Percentiles rank a stretch among this genome's conserved stretches.
Conservation (phyloP, 2,329 filamentous ascomycete genomes). For the Calonectria hongkongensis region DNA sequence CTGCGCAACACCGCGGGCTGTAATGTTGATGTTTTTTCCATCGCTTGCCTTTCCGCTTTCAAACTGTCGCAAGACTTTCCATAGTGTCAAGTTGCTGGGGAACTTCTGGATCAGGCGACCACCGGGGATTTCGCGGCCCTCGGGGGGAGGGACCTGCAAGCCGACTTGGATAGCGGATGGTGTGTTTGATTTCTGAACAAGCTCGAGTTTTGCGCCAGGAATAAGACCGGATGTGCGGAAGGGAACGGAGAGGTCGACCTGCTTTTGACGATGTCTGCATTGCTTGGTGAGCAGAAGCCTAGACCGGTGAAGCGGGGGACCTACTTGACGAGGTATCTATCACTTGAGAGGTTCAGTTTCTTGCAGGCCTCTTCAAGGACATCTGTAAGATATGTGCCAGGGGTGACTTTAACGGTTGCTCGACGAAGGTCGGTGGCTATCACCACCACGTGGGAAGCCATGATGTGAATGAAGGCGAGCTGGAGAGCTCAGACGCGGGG, state of each 20-base stretch:
- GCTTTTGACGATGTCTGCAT: conserved; percentile 86
- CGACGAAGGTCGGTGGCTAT: conserved; percentile 87
- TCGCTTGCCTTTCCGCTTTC: conserved; percentile 83
- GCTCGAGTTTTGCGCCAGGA: conserved; percentile 92
- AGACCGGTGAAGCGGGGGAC: conserved; percentile 39
- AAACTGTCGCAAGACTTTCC: conserved; percentile 92
- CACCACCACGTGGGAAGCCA: conserved; percentile 93
- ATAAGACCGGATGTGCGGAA: conserved; percentile 88
- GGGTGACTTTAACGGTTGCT: conserved; percentile 87
- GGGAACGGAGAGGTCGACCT: conserved; percentile 88
- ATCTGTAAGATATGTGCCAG: conserved; percentile 87
- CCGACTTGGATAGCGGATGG: conserved; percentile 91
- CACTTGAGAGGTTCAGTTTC: conserved; percentile 83
- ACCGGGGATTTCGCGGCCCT: conserved; percentile 77
- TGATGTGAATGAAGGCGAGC: conserved; percentile 62
- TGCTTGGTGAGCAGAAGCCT: not conserved
- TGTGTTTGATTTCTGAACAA: conserved; percentile 90
- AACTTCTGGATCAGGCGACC: conserved; percentile 89
- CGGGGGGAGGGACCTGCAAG: conserved; percentile 86
- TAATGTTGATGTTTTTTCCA: conserved; percentile 83
- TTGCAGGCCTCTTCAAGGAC: conserved; percentile 90
- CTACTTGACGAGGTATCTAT: conserved; percentile 88
- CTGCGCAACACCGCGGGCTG: conserved; percentile 84
- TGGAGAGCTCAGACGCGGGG: conserved; percentile 18
- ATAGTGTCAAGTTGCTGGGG: conserved; percentile 89